Evolutionary conservation across 2,329 filamentous ascomycete species (phyloP), one percentile per base, ranked within the genome.

Genomic region (Ceratocystis colombiana): DNA sequence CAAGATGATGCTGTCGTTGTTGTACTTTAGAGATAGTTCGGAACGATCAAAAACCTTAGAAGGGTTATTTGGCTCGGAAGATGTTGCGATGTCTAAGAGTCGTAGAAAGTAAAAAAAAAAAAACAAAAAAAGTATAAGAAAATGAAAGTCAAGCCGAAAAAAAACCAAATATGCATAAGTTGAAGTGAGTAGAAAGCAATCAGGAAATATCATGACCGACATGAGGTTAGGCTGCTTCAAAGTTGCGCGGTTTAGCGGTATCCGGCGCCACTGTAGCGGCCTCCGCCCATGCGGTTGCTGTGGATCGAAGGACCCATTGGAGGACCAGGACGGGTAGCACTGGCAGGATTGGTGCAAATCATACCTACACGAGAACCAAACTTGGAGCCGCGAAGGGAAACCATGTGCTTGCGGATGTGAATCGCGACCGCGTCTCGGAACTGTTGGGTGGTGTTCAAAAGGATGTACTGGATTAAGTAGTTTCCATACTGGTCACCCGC

Each of bases 361-460:
- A 99, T 97, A 41, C 94, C 94, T 69, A 99, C 94, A 67, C 94
- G 90, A 68, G 94, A 99, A 68, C 94, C 94, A 75, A 97, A 99
- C 76, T 99, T 99, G 73, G 94, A 97, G 67, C 94, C 94, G 68
- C 94, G 89, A 62, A 99, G 88, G 66, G 94, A 99, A 7, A 99
- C 94, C 94, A 99, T 99, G 76, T 99, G 94, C 83, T 97, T 97
- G 71, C 90, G 88, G 72, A 99, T 96, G 74, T 99, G 94, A 66
- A 86, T 87, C 61, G 92, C 91, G 70, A 99, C 94, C 70, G 96
- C 80, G 74, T 99, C 95, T 67, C 91, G 89, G 74, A 97, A 94
- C 74, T 95, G 90, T 65, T 88, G 80, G 67, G 87, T 85, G 68
- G 90, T 88, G 74, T 96, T 89, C 71, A 90, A 92, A 73, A 99